phyloP scores from a whole-genome alignment of 192 early-diverging fungal species.

The Gamsiella multidivaricata region DNA sequence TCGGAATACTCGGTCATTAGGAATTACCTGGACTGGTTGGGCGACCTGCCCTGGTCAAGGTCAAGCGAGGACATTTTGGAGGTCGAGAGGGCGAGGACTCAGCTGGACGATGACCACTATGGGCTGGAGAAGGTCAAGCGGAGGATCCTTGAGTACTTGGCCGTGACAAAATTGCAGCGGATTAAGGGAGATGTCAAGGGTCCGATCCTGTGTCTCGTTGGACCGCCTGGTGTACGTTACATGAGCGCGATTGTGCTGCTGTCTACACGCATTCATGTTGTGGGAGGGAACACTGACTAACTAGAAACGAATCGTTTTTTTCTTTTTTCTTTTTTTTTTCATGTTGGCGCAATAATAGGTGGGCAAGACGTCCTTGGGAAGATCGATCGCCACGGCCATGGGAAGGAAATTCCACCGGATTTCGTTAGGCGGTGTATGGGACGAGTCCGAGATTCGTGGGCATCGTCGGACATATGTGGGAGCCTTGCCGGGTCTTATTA shows the following conservation, averaged over 20 bases:
- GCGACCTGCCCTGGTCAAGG: conserved; percentile 81
- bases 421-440: conserved; percentile 83
- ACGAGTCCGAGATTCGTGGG: conserved; percentile 91
- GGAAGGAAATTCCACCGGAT: conserved; percentile 86
- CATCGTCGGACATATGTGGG: conserved; percentile 91
- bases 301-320: no score
- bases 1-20: conserved; percentile 84
- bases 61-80: conserved; percentile 71
- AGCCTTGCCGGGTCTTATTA: conserved; percentile 82
- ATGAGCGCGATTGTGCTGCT: neutral
- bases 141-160: conserved; percentile 85
- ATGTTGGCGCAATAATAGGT: conserved; percentile 53
- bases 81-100: conserved; percentile 68
- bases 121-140: conserved; percentile 85
- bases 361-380: conserved; percentile 87
- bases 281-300: no score
- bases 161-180: conserved; percentile 76
- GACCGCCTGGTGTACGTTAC: conserved; percentile 66
- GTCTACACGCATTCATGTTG: no score
- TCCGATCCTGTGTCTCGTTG: conserved; percentile 81
- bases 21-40: conserved; percentile 82
- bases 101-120: conserved; percentile 85
- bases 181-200: conserved; percentile 78
- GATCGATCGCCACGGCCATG: conserved; percentile 81
- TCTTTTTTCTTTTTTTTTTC: neutral